Conservation (phyloP, 495 filamentous ascomycete genomes). For the Penicillium bovifimosum region DNA sequence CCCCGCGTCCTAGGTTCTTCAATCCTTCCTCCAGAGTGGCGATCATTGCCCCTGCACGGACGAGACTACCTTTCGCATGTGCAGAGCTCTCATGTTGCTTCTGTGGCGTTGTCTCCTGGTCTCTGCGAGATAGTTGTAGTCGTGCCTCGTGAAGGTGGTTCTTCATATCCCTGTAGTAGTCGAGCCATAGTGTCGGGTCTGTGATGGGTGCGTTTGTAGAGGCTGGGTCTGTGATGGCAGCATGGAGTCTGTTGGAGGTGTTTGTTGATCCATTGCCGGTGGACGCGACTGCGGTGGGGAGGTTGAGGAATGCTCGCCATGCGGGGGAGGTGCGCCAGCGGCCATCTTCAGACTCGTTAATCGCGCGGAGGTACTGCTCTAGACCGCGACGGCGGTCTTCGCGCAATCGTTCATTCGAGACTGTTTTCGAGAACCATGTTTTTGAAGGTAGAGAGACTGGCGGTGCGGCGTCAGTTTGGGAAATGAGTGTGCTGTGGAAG, state of each 20-base stretch:
- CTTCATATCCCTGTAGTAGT: constrained; percentile 80
- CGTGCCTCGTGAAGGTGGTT: constrained; percentile 74
- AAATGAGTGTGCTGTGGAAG: constrained; percentile 65
- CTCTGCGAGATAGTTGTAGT: constrained; percentile 65
- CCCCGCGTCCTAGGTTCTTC: constrained; percentile 34
- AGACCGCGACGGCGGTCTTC: constrained; percentile 71
- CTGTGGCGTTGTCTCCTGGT: constrained; percentile 62
- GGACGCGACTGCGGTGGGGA: constrained; percentile 54
- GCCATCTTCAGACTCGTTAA: constrained; percentile 68
- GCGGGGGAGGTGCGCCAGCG: constrained; percentile 80
- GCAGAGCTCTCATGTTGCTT: constrained; percentile 73
- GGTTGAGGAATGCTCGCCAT: constrained; percentile 83
- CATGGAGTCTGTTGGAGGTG: constrained; percentile 35
- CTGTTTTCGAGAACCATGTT: constrained; percentile 79
- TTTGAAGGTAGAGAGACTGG: constrained; percentile 70
- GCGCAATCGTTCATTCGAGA: constrained; percentile 68
- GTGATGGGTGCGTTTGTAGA: constrained; percentile 47
- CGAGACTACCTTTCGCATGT: constrained; percentile 73
- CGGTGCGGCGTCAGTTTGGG: constrained; percentile 55
- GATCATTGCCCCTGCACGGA: constrained; percentile 67
- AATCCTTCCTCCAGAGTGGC: constrained; percentile 66
- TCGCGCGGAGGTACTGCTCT: constrained; percentile 74
- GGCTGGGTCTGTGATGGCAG: constrained; percentile 41
- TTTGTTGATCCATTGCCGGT: constrained; percentile 36
- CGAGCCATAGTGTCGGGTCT: constrained; percentile 82